phyloP scores from a whole-genome alignment of 306 rosid genomes.

The Quillaja saponaria region DNA sequence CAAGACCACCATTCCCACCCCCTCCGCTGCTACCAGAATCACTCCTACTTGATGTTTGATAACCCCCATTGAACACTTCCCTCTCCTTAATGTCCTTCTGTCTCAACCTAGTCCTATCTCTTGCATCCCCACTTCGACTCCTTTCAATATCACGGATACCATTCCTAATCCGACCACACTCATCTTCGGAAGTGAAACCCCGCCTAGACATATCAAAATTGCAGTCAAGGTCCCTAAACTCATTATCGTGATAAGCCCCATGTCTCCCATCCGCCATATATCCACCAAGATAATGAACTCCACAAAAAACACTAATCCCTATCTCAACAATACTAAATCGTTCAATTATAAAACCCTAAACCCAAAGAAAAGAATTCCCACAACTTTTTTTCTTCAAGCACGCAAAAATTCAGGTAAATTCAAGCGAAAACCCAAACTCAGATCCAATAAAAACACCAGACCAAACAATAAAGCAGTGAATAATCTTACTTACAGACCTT shows the following conservation, averaged over 20 bases:
- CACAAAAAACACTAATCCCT: conserved; percentile 35
- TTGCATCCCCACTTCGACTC: conserved; percentile 49
- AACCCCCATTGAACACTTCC: conserved; percentile 54
- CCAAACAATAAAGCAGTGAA: conserved; percentile 15
- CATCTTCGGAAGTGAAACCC: conserved; percentile 54
- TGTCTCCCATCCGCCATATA: conserved; percentile 90
- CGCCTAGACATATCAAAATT: conserved; percentile 52
- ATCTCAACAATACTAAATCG: conserved; percentile 1
- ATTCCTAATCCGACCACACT: conserved; percentile 57
- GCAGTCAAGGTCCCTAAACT: conserved; percentile 72
- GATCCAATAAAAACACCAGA: conserved; percentile 35
- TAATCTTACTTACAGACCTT: not conserved
- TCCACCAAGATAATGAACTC: conserved; percentile 23
- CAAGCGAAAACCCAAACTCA: conserved; percentile 25
- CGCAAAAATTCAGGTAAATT: not conserved
- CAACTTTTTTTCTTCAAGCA: conserved; percentile 1
- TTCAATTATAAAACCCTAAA: conserved; percentile 38
- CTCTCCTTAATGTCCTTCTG: conserved; percentile 64
- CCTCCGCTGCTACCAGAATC: conserved; percentile 66
- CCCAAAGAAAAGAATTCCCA: conserved; percentile 34
- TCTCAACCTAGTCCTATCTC: conserved; percentile 64
- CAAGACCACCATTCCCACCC: conserved; percentile 38
- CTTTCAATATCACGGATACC: conserved; percentile 51
- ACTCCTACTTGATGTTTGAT: conserved; percentile 59
- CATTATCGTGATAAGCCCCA: conserved; percentile 76